Evolutionary conservation across 2,329 filamentous ascomycete genomes (phyloP), one percentile per base, ranked within the genome.

Genomic region (Cercospora beticola): DNA sequence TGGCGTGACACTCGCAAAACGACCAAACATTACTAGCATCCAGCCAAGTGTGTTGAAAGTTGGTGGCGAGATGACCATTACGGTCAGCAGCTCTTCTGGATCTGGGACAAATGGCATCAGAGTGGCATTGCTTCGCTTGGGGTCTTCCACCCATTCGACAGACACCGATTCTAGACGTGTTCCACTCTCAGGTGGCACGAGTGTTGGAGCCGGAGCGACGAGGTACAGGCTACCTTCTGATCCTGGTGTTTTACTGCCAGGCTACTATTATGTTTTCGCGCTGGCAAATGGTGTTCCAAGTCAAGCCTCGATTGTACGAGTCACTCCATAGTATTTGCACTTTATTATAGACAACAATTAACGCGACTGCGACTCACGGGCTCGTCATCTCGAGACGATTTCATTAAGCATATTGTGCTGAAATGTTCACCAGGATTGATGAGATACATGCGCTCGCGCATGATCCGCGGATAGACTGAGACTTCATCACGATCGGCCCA

Each of bases 241-340:
- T 58, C 62, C 62, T n/a, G 46, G 30, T 14, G 36, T 64, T 31
- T 5, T 56, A 16, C 36, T 33, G 5, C 62, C 62, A 4, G 46
- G 62, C 8, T 64, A 56, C 30, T 64, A 54, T 12, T 64, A 54
- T 31, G 18, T 64, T 1, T 64, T 64, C 30, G 62, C 62, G 31
- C 26, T 64, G 31, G 62, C 54, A 30, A 64, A 57, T 46, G 40
- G 59, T 28, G 59, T 31, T 1, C 59, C 59, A 2, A 52, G 21
- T 52, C 21, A 52, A 12, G 49, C 49, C 5, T 26, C 49, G 4
- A 52, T 52, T 0, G 49, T 52, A 12, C 49, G 23, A 23, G 49
- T 52, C 1, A 16, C 49, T 5, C 49, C 49, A 7, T 52, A 26
- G 5, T 52, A 2, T 14, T 4, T 52, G 9, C 6, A 1, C 18